Base-by-base conservation (phyloP, 306 rosid genomes). In the Cucurbita argyrosperma region DNA sequence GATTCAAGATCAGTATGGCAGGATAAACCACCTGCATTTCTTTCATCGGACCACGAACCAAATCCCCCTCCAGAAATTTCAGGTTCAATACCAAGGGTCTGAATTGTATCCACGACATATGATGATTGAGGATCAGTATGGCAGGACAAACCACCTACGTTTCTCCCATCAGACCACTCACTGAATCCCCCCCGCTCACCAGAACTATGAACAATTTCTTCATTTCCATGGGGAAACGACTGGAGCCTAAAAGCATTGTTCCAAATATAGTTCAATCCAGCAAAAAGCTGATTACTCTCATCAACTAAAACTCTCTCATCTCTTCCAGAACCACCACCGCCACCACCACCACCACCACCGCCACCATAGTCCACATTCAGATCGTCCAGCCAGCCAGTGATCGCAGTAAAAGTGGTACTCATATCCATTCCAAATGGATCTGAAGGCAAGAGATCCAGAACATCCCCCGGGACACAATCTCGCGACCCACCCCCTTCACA, bases 341-440 rank as follows among this genome's bases (percentile, higher is more conserved):
- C 15, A 76, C 70, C 15, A 76, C 39, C 71, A 72, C 81, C 75
- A 39, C 70, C 15, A 76, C 39, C 70, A 72, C 51, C 15, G 75
- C 70, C 15, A 76, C 39, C 71, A 72, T 64, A 71, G 67, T 65
- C 83, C 1, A 71, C 76, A 54, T 60, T 80, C 38, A 72, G 74
- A 76, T 65, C 82, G 65, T 65, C 70, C 49, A 85, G 65, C 87
- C 86, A 85, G 56, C 83, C 86, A 7, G 87, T 76, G 78, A 90
- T 72, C 7, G 83, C 79, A 0, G 83, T 83, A 52, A 87, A 72
- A 45, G 83, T 83, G 47, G 90, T 84, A 76, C 78, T 74, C 13
- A 74, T 72, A 70, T 81, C 83, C 90, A 86, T 85, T 16, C 80
- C 94, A 75, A 87, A 88, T 37, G 96, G 96, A 80, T 90, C 96